phyloP scores from a whole-genome alignment of 2,329 filamentous ascomycete genomes.

The Aspergillus tubingensis region DNA sequence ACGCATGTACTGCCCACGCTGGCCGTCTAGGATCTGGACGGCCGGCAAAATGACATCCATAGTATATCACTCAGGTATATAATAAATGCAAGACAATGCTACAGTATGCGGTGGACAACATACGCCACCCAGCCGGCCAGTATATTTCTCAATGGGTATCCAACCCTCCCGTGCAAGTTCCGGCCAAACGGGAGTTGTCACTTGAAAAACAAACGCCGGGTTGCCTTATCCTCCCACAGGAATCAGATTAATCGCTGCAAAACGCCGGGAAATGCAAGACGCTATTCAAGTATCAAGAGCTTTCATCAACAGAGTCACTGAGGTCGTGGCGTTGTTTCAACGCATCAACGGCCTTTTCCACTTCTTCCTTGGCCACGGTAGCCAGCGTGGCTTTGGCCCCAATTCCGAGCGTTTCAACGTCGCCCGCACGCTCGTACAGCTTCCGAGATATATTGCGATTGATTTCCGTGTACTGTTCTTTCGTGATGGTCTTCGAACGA shows the following conservation, averaged over 20 bases:
- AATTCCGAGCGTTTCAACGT: constrained; percentile 62
- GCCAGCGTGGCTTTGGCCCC: constrained; percentile 71
- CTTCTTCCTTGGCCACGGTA: constrained; percentile 74
- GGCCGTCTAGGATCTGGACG: background rate
- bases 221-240: constrained; percentile 3
- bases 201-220: constrained; percentile 19
- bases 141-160: background rate
- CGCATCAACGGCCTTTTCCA: constrained; percentile 67
- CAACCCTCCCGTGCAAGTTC: background rate
- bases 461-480: constrained; percentile 89
- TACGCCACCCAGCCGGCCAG: background rate
- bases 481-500: constrained; percentile 74
- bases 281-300: constrained; percentile 18
- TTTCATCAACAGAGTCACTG: constrained; percentile 18
- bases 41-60: background rate
- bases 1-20: background rate
- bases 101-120: background rate
- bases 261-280: constrained; percentile 24
- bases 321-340: constrained; percentile 29
- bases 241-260: constrained; percentile 19
- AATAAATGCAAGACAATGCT: constrained; percentile 2
- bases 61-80: background rate
- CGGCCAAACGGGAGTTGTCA: constrained; percentile 1
- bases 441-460: constrained; percentile 86
- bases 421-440: constrained; percentile 71